Evolutionary conservation across 495 filamentous ascomycete species (phyloP), one percentile per base, ranked within the genome.

Genomic region (Ramalina peruviana): DNA sequence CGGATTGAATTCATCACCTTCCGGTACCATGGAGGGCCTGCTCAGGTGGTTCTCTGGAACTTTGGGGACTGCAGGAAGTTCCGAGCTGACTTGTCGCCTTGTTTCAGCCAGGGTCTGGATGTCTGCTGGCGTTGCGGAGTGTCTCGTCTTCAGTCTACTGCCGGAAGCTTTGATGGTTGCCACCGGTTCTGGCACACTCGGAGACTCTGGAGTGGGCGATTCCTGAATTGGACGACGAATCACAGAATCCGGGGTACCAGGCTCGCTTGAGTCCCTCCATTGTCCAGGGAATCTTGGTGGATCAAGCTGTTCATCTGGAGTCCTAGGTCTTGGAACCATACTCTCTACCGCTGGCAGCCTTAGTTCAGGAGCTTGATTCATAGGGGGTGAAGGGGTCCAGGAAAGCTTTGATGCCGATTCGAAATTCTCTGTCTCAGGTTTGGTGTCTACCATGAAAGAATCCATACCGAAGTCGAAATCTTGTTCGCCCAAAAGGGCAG

Each of bases 141-240:
- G 83, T 7, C 93, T 76, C 2, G 92, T 90, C 72, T 94, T 96
- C 36, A 98, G 74, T 62, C 80, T 85, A 41, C 83, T 81, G 15
- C 90, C 88, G 20, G 86, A 82, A 5, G 90, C 81, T 51, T 87
- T 89, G 67, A 97, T 88, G 3, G 93, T 97, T 3, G 93, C 88
- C 33, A 88, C 63, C 20, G 80, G 79, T 54, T 96, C 89, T 3
- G 90, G 87, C 37, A 98, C 76, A 13, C 68, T 62, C 7, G 79
- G 75, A 6, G 75, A 77, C 9, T 78, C 72, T 4, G 68, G 62
- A 9, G 67, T 49, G 17, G 70, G 65, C 23, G 70, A 65, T 49
- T 72, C 59, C 39, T 58, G 63, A 20, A 71, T 57, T 17, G 86
- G 78, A 55, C 86, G 86, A 50, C 87, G 84, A 54, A 96, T 93